These are phyloP conservation scores for Ganoderma sinense DNA, from an alignment of 1,284 basidiomycete genomes.

Conservation along the genomic window DNA sequence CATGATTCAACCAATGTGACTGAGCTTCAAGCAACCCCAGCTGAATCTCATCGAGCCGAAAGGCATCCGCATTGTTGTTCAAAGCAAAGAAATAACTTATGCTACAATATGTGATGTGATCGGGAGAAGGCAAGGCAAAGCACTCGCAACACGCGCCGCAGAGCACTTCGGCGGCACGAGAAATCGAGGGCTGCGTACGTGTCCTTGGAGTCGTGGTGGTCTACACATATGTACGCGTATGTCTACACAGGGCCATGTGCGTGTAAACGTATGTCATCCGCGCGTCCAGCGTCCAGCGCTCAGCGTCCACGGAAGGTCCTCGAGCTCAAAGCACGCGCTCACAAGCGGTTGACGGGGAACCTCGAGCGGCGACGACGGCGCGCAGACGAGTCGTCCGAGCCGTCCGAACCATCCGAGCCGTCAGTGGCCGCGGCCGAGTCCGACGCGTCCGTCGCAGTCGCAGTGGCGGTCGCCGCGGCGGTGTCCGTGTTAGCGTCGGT, in stretches of 20 bases:
- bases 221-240: no score
- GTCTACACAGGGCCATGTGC: not conserved
- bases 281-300: not conserved
- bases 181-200: not conserved
- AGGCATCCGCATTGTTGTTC: conserved; percentile 14
- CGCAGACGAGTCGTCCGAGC: conserved; percentile 12
- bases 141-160: conserved; percentile 2
- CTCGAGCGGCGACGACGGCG: not conserved
- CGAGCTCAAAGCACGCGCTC: not conserved
- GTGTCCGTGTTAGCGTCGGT: no score
- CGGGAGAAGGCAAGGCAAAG: not conserved
- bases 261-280: not conserved
- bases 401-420: conserved; percentile 8
- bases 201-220: not conserved
- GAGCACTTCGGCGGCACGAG: conserved; percentile 12
- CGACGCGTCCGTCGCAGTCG: conserved; percentile 9
- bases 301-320: not conserved
- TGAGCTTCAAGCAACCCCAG: not conserved
- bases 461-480: not conserved
- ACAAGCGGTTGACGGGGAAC: conserved; percentile 7
- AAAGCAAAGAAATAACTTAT: conserved; percentile 8
- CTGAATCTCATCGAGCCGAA: not conserved
- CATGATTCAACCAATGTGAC: not conserved
- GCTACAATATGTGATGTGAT: conserved; percentile 12
- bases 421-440: conserved; percentile 1